Percentiles rank a stretch among this genome's conserved stretches.
Evolutionary conservation across 768 basidiomycete species (phyloP).

Genomic region (Chalciporus chontae): DNA sequence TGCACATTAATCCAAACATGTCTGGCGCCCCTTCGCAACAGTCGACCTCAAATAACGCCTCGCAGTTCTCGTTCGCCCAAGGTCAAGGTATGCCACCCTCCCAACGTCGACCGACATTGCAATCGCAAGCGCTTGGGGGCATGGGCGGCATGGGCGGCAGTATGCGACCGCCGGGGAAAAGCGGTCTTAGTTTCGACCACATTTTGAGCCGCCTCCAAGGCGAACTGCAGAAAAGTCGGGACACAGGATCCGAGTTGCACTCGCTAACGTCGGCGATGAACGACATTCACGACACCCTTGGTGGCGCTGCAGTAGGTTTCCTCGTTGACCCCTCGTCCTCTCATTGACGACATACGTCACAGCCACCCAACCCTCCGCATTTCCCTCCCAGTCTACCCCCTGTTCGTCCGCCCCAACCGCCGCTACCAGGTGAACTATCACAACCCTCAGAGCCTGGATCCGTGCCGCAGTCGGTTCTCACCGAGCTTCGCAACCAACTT

Average conservation of each 20-base stretch:
- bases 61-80: conserved; percentile 42
- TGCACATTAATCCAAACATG: conserved; percentile 40
- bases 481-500: conserved; percentile 78
- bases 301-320: conserved; percentile 68
- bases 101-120: conserved; percentile 55
- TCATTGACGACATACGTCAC: conserved; percentile 9
- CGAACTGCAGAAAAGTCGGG: conserved; percentile 93
- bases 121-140: conserved; percentile 58
- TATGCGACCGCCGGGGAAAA: conserved; percentile 73
- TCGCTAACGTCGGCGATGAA: conserved; percentile 74
- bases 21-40: conserved; percentile 36
- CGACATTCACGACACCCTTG: conserved; percentile 90
- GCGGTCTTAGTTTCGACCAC: conserved; percentile 88
- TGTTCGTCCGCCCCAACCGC: conserved; percentile 44
- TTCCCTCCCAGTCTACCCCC: conserved; percentile 68
- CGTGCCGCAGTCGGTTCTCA: conserved; percentile 31
- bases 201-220: conserved; percentile 85
- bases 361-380: conserved; percentile 61
- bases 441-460: conserved; percentile 28
- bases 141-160: conserved; percentile 78
- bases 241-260: conserved; percentile 85
- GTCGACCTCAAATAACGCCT: conserved; percentile 19
- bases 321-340: no score
- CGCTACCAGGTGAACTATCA: conserved; percentile 20
- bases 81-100: conserved; percentile 33